These are phyloP conservation scores for Citeromyces nyonsensis DNA, from an alignment of 805 yeast genomes.

Conservation along the genomic window DNA sequence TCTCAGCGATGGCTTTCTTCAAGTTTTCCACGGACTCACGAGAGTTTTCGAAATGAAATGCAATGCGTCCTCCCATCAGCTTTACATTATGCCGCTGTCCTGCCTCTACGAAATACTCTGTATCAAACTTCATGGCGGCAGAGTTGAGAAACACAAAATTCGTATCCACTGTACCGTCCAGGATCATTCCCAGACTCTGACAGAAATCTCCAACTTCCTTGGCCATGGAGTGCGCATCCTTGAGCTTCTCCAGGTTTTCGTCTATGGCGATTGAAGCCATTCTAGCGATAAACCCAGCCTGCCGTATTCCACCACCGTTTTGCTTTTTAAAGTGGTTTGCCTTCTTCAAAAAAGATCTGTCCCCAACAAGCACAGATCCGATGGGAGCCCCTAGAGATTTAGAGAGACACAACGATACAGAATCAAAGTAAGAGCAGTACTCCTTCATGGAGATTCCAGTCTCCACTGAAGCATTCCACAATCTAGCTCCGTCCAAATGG, in stretches of 20 bases:
- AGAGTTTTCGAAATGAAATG: slow-evolving; percentile 62
- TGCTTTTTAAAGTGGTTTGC: slow-evolving; percentile 85
- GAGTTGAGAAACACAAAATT: slow-evolving; percentile 72
- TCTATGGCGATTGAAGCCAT: slow-evolving; percentile 76
- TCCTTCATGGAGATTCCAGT: slow-evolving; percentile 54
- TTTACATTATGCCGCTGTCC: slow-evolving; percentile 48
- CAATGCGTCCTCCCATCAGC: slow-evolving; percentile 59
- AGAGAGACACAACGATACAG: slow-evolving; percentile 81
- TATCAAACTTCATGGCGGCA: slow-evolving; percentile 34
- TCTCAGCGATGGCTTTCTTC: slow-evolving; percentile 40
- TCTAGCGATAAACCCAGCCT: slow-evolving; percentile 64
- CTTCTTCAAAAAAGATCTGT: slow-evolving; percentile 35
- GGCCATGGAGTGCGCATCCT: slow-evolving; percentile 33
- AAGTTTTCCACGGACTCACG: slow-evolving; percentile 38
- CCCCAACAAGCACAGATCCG: slow-evolving; percentile 77
- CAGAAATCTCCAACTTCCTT: slow-evolving; percentile 36
- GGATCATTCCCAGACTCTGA: slow-evolving; percentile 29
- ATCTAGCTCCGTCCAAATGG: slow-evolving; percentile 92
- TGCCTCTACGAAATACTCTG: slow-evolving; percentile 16
- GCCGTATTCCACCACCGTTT: slow-evolving; percentile 88
- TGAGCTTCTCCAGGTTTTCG: slow-evolving; percentile 48
- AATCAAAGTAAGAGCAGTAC: slow-evolving; percentile 67
- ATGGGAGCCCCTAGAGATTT: slow-evolving; percentile 90
- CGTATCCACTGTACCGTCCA: slow-evolving; percentile 70
- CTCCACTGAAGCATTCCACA: slow-evolving; percentile 79